Evolutionary conservation across 345 rosid species (phyloP), one percentile per base, ranked within the genome.

Genomic region (Arabis alpina): DNA sequence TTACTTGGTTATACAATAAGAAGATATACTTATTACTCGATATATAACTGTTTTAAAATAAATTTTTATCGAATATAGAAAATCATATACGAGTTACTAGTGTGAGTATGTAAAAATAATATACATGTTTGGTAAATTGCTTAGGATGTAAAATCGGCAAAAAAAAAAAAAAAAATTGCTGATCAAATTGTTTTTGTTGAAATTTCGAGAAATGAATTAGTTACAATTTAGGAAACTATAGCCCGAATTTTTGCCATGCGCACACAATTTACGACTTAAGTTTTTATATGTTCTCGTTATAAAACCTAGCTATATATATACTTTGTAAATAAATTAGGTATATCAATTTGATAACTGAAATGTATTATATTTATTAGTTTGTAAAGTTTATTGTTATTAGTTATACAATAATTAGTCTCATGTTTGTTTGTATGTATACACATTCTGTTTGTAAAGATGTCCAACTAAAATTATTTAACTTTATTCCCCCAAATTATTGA

Each of bases 401-500:
- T 40, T 13, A 25, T 34, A 24, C 12, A 61, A 62, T 62, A 43
- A 19, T 19, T 19, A 13, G 32, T 19, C 1, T 52, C 37, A 62
- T 53, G 68, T 24, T 53, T 61, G 54, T 32, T 72, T 61, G 47
- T 32, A 53, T 32, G 44, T 51, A 52, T 30, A 39, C 55, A 54
- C 45, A 71, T 63, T 57, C 58, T 49, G 41, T 48, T 64, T 28
- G 15, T 64, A 65, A 56, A 65, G 53, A 57, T 56, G 49, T 15
- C 53, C 60, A 58, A 40, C 71, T 39, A 40, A 45, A 64, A 27
- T 44, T 5, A 28, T 65, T 65, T 37, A 50, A 53, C 68, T 67
- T 74, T 74, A 53, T 53, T 15, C 74, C 44, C 44, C 42, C 62
- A 60, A 67, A 75, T 75, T 67, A 75, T 75, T 75, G 78, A 60